Conservation (phyloP, 2,329 filamentous ascomycete genomes). For the Coniochaeta prunicola region DNA sequence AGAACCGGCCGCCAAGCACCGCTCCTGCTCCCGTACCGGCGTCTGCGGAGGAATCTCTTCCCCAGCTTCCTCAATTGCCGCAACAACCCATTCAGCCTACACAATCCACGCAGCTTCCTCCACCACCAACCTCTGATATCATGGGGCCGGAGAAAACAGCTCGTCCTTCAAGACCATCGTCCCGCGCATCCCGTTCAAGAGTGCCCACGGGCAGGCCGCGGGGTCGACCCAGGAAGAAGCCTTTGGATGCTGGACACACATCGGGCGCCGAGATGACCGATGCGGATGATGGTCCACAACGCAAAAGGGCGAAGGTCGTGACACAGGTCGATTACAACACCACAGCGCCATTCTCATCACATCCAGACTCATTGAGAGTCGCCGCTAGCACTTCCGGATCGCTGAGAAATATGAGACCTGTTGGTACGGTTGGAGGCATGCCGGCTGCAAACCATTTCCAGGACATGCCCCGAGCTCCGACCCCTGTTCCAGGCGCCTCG, state of each 20-base stretch:
- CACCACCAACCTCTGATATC: not conserved
- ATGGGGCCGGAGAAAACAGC: conserved; percentile 24
- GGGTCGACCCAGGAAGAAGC: conserved; percentile 49
- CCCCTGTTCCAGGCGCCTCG: conserved; percentile 56
- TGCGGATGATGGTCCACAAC: conserved; percentile 49
- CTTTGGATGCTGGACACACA: conserved; percentile 49
- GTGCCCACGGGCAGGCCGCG: conserved; percentile 47
- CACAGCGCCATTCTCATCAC: conserved; percentile 61
- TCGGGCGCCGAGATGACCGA: conserved; percentile 65
- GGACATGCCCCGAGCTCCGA: conserved; percentile 68
- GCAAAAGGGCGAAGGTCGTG: conserved; percentile 69
- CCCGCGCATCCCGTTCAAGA: conserved; percentile 45
- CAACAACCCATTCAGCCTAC: conserved; percentile 5
- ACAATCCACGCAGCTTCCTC: conserved; percentile 11
- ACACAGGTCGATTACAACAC: conserved; percentile 54
- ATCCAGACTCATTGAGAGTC: conserved; percentile 76
- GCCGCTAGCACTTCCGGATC: conserved; percentile 86
- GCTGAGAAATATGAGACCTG: conserved; percentile 74
- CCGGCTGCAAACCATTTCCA: conserved; percentile 50
- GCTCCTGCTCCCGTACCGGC: conserved; percentile 4
- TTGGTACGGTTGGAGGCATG: conserved; percentile 40
- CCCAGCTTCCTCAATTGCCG: not conserved
- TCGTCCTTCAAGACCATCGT: conserved; percentile 48
- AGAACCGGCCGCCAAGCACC: conserved; percentile 10
- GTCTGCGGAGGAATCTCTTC: not conserved